Conservation (phyloP, 202 grass and related monocot genomes). For the Saccharum hybrid region DNA sequence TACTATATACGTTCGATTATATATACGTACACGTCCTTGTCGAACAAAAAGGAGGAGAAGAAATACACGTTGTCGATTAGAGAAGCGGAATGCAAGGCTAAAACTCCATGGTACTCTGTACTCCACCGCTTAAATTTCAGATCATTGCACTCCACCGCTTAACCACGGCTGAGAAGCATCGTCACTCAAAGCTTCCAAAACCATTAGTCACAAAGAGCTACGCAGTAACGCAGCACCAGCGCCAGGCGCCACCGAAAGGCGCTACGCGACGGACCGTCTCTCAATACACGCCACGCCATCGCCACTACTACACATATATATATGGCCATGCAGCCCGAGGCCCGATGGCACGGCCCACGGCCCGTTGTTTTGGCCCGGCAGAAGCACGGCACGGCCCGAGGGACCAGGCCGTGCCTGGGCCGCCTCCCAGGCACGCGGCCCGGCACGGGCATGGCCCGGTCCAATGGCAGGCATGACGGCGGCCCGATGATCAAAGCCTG, state of each 20-base stretch:
- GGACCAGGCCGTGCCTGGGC: too few relatives aligned
- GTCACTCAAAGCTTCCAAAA: neutral
- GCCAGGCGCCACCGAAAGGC: too few relatives aligned
- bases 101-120: neutral
- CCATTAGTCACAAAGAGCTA: neutral
- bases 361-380: too few relatives aligned
- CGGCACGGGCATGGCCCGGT: too few relatives aligned
- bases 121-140: neutral
- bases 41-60: neutral
- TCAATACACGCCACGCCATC: neutral
- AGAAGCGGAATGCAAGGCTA: neutral
- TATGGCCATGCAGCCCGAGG: too few relatives aligned
- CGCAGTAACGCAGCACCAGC: neutral
- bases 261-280: neutral
- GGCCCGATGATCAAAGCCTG: too few relatives aligned
- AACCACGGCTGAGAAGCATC: neutral
- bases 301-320: too few relatives aligned
- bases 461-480: too few relatives aligned
- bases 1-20: neutral
- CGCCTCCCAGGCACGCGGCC: too few relatives aligned
- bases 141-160: slow-evolving; percentile 5
- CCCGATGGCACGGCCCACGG: too few relatives aligned
- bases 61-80: neutral
- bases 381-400: too few relatives aligned
- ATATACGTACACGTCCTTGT: neutral